Percentiles rank a stretch among this genome's conserved stretches.
phyloP scores from a whole-genome alignment of 2,329 filamentous ascomycete species.

The Monosporascus sp. region DNA sequence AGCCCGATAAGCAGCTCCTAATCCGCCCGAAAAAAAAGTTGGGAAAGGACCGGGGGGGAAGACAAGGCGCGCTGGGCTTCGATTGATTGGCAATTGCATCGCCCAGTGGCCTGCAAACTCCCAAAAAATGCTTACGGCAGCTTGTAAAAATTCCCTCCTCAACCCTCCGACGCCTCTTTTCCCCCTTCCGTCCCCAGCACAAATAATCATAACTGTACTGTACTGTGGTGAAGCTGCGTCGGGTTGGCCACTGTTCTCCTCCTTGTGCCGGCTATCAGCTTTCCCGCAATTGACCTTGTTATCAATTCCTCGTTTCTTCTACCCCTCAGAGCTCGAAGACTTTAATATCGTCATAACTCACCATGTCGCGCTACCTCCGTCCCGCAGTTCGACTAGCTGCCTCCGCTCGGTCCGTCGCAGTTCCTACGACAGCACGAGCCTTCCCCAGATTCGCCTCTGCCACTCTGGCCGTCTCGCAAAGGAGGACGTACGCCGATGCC shows the following conservation, averaged over 20 bases:
- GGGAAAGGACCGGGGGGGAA: background rate
- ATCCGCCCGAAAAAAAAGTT: conserved; percentile 1
- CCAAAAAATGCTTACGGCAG: conserved; percentile 20
- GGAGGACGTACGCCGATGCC: conserved; percentile 50
- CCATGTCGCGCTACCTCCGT: conserved; percentile 48
- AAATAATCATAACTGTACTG: background rate
- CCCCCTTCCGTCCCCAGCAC: conserved; percentile 3
- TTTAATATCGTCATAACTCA: conserved; percentile 7
- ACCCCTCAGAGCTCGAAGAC: conserved; percentile 1
- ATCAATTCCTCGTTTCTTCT: background rate
- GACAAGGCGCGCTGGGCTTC: background rate
- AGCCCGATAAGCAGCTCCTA: background rate
- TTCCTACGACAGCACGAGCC: conserved; percentile 28
- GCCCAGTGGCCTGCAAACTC: conserved; percentile 1
- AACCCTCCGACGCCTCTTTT: conserved; percentile 14
- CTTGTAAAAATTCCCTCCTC: conserved; percentile 16
- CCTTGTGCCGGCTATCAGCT: background rate
- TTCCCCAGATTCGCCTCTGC: conserved; percentile 29
- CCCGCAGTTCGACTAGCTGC: conserved; percentile 44
- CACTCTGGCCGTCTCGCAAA: conserved; percentile 36
- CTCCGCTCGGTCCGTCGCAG: conserved; percentile 31
- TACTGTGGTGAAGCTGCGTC: background rate
- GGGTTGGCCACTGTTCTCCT: background rate
- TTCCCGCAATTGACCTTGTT: background rate
- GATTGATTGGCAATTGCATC: too few relatives aligned